These are phyloP conservation scores for Globisporangium apiculatum DNA, from an alignment of 352 stramenopile species.

Conservation along the genomic window DNA sequence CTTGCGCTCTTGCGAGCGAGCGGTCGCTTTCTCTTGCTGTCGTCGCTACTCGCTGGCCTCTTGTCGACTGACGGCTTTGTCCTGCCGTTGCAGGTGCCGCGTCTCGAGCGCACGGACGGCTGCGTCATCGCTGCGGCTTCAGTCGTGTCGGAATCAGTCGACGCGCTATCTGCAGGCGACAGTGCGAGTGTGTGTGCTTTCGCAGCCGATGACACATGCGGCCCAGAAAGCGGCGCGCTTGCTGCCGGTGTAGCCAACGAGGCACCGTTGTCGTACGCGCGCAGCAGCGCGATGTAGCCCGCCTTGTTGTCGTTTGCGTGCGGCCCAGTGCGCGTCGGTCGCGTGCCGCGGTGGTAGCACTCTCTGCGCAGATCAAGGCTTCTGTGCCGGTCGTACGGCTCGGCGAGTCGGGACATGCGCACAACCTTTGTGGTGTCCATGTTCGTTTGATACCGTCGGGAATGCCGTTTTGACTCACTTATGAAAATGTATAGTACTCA, in stretches of 20 bases:
- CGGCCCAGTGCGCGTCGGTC: constrained; percentile 8
- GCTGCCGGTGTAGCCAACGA: neutral
- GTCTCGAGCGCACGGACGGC: neutral
- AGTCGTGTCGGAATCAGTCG: neutral
- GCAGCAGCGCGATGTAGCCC: constrained; percentile 15
- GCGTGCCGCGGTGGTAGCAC: constrained; percentile 16
- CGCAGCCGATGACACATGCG: neutral
- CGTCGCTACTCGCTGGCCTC: neutral
- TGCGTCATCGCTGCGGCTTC: neutral
- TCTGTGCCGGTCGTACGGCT: constrained; percentile 17
- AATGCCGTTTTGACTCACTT: no score
- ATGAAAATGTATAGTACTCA: no score
- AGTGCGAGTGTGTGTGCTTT: neutral
- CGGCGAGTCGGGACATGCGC: neutral
- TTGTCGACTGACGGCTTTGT: neutral
- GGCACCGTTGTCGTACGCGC: constrained; percentile 7
- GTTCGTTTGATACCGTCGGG: no score
- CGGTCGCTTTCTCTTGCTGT: neutral
- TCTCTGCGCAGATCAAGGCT: constrained; percentile 18
- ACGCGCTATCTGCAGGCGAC: neutral
- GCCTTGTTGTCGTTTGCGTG: constrained; percentile 17
- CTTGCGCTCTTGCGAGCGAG: neutral
- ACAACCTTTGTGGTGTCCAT: no score
- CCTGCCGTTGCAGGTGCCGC: neutral
- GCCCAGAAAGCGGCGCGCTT: neutral